Conservation (phyloP, 352 stramenopile genomes). For the Phytophthora sp. region DNA sequence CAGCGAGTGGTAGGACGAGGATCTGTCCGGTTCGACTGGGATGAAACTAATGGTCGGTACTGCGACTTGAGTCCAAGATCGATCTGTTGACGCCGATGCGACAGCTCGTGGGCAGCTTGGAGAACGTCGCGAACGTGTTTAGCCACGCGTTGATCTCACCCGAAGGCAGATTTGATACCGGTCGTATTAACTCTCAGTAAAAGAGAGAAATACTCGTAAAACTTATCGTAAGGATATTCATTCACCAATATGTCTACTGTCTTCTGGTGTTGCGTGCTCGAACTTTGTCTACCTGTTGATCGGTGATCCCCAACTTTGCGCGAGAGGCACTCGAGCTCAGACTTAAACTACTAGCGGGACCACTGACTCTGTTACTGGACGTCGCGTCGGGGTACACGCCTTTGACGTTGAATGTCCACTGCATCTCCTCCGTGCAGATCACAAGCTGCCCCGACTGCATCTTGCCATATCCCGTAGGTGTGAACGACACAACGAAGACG, state of each 20-base stretch:
- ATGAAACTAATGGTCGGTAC: slow-evolving; percentile 1
- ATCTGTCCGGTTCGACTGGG: slow-evolving; percentile 27
- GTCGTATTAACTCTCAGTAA: too few species aligned
- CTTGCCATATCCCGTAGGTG: slow-evolving; percentile 92
- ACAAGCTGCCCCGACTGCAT: slow-evolving; percentile 88
- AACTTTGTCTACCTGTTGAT: slow-evolving; percentile 3
- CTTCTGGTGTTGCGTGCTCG: slow-evolving; percentile 1
- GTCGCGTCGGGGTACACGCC: slow-evolving; percentile 81
- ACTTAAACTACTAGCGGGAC: slow-evolving; percentile 43
- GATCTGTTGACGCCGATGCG: slow-evolving; percentile 18
- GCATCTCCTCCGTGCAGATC: slow-evolving; percentile 91
- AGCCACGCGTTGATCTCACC: slow-evolving; percentile 13
- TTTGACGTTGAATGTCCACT: slow-evolving; percentile 94
- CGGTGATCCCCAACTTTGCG: slow-evolving; percentile 25
- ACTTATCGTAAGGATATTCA: too few species aligned
- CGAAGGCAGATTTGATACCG: slow-evolving; percentile 17
- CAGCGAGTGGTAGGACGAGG: slow-evolving; percentile 9
- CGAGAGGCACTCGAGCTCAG: slow-evolving; percentile 51
- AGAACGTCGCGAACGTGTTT: slow-evolving; percentile 18
- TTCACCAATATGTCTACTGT: too few species aligned
- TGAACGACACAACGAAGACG: slow-evolving; percentile 90
- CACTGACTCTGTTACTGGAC: slow-evolving; percentile 42
- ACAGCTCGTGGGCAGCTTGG: slow-evolving; percentile 11
- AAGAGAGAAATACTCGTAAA: too few species aligned
- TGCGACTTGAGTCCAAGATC: slow-evolving; percentile 5